Evolutionary conservation across 1,284 basidiomycete species (phyloP), one percentile per base, ranked within the genome.

Genomic region (Waitea zeae): DNA sequence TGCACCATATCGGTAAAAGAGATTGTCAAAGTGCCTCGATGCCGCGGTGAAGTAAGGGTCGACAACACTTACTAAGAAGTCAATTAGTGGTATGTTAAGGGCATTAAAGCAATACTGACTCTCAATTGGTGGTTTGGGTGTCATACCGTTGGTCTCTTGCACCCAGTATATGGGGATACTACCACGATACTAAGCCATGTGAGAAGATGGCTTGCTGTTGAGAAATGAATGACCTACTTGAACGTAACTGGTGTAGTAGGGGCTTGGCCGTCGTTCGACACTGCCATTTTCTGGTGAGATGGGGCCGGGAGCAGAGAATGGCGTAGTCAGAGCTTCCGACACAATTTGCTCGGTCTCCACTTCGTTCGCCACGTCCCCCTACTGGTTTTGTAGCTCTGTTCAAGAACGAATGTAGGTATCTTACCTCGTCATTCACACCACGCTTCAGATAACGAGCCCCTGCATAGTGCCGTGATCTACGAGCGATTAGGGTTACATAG

Each of bases 331-430:
- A 0, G 88, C 84, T 49, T 98, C 93, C 3, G 82, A 88, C 1
- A 98, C 92, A 35, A 98, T 95, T 49, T 99, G 95, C 49, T 99
- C 95, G 0, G 92, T 97, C 56, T 99, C 95, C 2, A 99, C 95
- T 54, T 98, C 95, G 48, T 99, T 99, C 1, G 93, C 95, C 2
- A 98, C 95, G 49, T 96, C 87, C 2, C 95, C 95, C 83, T 92
- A 45, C 3, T 2, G 20, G 5, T 31, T 4, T 13, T 4, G 28
- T 14, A 42, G 36, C 11, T 12, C 22, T 19, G 15, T 5, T 5
- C 36, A 43, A 4, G 4, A 7, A 33, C 4, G 2, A 3, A 22
- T 5, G 6, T 9, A 35, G 14, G 2, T 12, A 26, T 36, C 45
- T 5, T 35, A 83, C 83, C 62, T 88, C 75, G 44, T 92, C 83